A percentile compares a stretch with the other conserved stretches of the same genome.
Evolutionary conservation across 768 basidiomycete species (phyloP).

Genomic region (Lanmaoa pseudosensibilis): DNA sequence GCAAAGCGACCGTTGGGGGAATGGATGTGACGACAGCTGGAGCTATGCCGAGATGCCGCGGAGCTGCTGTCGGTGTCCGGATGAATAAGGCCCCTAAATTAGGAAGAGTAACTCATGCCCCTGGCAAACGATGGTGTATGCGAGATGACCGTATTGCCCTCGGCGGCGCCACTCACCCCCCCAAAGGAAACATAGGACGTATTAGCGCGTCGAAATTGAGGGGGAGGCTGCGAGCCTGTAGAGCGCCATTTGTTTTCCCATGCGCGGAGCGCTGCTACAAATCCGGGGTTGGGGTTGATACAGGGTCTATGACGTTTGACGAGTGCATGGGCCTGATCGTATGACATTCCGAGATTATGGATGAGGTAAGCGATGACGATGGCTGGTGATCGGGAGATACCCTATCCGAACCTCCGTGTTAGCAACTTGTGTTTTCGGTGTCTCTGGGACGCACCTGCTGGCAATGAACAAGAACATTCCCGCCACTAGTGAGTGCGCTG

Average conservation of each 20-base stretch:
- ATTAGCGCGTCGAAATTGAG: conserved; percentile 31
- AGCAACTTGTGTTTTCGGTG: not conserved
- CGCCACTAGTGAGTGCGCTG: conserved; percentile 53
- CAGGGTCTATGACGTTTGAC: conserved; percentile 68
- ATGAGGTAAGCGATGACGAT: conserved; percentile 84
- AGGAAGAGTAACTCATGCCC: conserved; percentile 28
- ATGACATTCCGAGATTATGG: conserved; percentile 69
- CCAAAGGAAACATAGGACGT: conserved; percentile 23
- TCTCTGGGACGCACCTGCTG: conserved; percentile 59
- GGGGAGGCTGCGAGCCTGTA: conserved; percentile 6
- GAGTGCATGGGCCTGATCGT: conserved; percentile 60
- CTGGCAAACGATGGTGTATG: conserved; percentile 20
- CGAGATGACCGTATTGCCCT: not conserved
- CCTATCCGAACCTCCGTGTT: conserved; percentile 40
- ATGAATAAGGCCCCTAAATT: not conserved
- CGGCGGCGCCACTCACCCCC: not conserved
- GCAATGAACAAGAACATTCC: conserved; percentile 75
- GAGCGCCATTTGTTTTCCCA: conserved; percentile 49
- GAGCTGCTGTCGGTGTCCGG: not conserved
- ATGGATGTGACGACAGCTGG: not conserved
- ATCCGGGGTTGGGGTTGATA: conserved; percentile 77
- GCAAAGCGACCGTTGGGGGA: not conserved
- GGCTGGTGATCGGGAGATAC: conserved; percentile 74
- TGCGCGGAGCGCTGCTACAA: conserved; percentile 56
- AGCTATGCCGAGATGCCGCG: not conserved